Evolutionary conservation across 2,329 filamentous ascomycete species (phyloP).

Genomic region (Colletotrichum sp.): DNA sequence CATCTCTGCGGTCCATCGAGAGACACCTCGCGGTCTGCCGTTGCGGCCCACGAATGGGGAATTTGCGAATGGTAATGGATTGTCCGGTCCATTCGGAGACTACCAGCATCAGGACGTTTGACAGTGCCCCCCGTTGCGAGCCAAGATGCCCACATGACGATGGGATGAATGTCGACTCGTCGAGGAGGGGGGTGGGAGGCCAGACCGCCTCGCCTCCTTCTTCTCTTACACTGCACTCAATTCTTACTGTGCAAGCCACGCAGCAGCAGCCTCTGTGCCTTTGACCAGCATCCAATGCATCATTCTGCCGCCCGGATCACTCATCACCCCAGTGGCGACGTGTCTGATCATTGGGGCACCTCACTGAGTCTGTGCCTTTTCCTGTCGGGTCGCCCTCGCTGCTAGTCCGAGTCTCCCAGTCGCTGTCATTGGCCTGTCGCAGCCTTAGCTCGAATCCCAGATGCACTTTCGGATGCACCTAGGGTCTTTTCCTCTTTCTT

Average conservation of each 20-base stretch:
- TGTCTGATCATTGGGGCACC: background rate
- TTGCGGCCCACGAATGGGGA: slow-evolving; percentile 17
- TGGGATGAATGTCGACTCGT: background rate
- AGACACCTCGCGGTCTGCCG: background rate
- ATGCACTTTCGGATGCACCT: slow-evolving; percentile 9
- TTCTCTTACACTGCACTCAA: background rate
- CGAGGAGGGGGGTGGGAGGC: background rate
- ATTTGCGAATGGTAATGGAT: slow-evolving; percentile 20
- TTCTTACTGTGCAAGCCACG: background rate
- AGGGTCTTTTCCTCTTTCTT: slow-evolving; percentile 7
- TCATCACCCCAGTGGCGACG: background rate
- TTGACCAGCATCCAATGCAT: background rate
- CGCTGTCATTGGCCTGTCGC: background rate
- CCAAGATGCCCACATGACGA: slow-evolving; percentile 13
- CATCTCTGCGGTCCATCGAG: background rate
- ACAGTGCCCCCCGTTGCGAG: background rate
- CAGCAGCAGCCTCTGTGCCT: background rate
- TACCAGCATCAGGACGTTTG: background rate
- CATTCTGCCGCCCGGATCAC: background rate
- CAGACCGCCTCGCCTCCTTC: slow-evolving; percentile 2
- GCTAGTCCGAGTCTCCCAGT: background rate
- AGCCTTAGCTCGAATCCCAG: background rate
- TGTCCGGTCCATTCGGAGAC: background rate
- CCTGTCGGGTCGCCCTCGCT: background rate
- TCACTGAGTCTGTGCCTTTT: background rate